Percentiles rank a stretch among this genome's conserved stretches.
Conservation (phyloP, 139 green algal genomes). For the Coelastrella sp. region DNA sequence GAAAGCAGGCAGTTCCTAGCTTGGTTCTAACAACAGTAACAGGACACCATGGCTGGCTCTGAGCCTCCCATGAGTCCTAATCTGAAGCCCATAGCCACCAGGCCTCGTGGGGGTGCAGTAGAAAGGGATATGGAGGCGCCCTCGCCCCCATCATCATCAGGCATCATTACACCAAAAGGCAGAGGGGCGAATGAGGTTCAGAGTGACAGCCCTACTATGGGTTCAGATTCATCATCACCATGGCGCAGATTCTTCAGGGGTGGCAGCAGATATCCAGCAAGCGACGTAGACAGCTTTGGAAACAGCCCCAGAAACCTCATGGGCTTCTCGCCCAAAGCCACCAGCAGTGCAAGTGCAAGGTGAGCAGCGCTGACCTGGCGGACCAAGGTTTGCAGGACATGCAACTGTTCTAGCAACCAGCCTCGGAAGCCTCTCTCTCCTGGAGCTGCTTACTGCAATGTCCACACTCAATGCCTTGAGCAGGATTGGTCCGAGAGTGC, state of each 20-base stretch:
- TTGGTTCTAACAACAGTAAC: background rate
- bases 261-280: constrained; percentile 46
- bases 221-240: constrained; percentile 33
- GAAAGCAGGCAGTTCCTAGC: constrained; percentile 2
- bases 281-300: constrained; percentile 49
- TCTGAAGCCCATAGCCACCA: constrained; percentile 50
- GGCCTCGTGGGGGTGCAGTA: background rate
- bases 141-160: constrained; percentile 22
- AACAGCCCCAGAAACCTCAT: constrained; percentile 53
- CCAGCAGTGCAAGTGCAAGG: constrained; percentile 44
- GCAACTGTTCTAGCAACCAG: no score
- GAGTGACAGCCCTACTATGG: constrained; percentile 44
- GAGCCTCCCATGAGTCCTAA: constrained; percentile 50
- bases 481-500: no score
- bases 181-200: constrained; percentile 11
- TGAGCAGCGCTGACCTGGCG: background rate
- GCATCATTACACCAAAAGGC: constrained; percentile 46
- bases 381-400: no score
- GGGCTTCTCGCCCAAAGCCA: constrained; percentile 50
- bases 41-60: constrained; percentile 48
- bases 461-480: no score
- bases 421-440: no score
- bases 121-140: constrained; percentile 26
- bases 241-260: constrained; percentile 56
- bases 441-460: no score